Percentiles rank a stretch among this genome's conserved stretches.
phyloP scores from a whole-genome alignment of 2,329 filamentous ascomycete genomes.

The Arthrobotrys musiformis region DNA sequence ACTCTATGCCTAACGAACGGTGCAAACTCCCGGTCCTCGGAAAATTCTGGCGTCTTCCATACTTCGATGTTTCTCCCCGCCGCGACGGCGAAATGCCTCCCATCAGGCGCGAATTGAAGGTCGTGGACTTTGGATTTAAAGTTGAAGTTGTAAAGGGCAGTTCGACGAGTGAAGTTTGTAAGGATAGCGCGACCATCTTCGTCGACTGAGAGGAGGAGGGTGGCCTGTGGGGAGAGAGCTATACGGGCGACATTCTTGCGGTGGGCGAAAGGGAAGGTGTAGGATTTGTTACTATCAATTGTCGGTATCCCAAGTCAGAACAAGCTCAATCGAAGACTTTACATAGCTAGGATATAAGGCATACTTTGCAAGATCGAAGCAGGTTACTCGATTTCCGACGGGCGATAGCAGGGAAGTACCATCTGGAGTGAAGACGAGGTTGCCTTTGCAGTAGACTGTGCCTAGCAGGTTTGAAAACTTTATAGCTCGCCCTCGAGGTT shows the following conservation, averaged over 20 bases:
- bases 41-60: conserved; percentile 88
- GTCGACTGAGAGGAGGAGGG: conserved; percentile 91
- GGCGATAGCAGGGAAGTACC: conserved; percentile 95
- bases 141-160: conserved; percentile 94
- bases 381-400: conserved; percentile 92
- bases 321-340: neutral
- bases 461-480: conserved; percentile 98
- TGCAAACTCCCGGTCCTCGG: conserved; percentile 90
- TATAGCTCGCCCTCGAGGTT: conserved; percentile 26
- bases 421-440: conserved; percentile 94
- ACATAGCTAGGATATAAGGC: conserved; percentile 58
- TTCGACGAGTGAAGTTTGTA: conserved; percentile 85
- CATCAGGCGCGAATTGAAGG: conserved; percentile 89
- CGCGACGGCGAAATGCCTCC: conserved; percentile 88
- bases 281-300: conserved; percentile 78
- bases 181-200: conserved; percentile 93
- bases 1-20: conserved; percentile 90
- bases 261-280: conserved; percentile 89
- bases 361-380: conserved; percentile 96
- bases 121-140: conserved; percentile 85
- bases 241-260: conserved; percentile 91
- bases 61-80: conserved; percentile 89
- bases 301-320: conserved; percentile 55
- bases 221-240: conserved; percentile 87
- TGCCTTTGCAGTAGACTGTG: conserved; percentile 98